Evolutionary conservation across 148 eudicot genomes (phyloP).

Genomic region (Rhododendron simsii): DNA sequence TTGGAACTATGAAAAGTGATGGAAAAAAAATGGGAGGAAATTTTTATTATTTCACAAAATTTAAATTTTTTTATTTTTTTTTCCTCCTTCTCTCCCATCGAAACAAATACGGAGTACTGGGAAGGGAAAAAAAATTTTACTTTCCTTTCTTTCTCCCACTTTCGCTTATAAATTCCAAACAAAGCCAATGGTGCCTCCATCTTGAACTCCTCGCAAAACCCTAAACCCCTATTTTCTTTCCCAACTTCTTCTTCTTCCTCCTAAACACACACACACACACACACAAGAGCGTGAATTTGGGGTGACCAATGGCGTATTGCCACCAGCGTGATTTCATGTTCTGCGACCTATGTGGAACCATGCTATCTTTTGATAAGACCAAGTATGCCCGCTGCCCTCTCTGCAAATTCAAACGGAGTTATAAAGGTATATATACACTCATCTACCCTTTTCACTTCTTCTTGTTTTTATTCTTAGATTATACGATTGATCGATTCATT

Average conservation of each 20-base stretch:
- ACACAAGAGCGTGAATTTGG: background rate
- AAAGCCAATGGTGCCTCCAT: background rate
- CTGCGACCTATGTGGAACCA: conserved; percentile 27
- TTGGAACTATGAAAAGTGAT: too few relatives aligned
- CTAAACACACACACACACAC: background rate
- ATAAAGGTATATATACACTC: conserved; percentile 11
- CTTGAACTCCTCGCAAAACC: background rate
- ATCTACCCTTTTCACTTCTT: background rate
- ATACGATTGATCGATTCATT: background rate
- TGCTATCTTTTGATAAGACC: conserved; percentile 18
- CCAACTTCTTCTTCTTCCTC: background rate
- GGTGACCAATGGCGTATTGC: conserved; percentile 9
- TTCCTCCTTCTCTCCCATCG: too few relatives aligned
- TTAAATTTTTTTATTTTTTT: too few relatives aligned
- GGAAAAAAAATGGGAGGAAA: too few relatives aligned
- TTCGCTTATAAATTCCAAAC: too few relatives aligned
- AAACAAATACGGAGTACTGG: too few relatives aligned
- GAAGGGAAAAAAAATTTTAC: too few relatives aligned
- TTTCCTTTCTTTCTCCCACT: too few relatives aligned
- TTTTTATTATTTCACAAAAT: too few relatives aligned
- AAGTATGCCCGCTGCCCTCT: conserved; percentile 29
- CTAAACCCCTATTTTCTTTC: background rate
- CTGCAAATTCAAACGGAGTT: conserved; percentile 19
- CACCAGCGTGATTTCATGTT: conserved; percentile 31
- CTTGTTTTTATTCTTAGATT: background rate